Conservation (phyloP, 2,329 filamentous ascomycete genomes). For the Aspergillus quadrilineatus region DNA sequence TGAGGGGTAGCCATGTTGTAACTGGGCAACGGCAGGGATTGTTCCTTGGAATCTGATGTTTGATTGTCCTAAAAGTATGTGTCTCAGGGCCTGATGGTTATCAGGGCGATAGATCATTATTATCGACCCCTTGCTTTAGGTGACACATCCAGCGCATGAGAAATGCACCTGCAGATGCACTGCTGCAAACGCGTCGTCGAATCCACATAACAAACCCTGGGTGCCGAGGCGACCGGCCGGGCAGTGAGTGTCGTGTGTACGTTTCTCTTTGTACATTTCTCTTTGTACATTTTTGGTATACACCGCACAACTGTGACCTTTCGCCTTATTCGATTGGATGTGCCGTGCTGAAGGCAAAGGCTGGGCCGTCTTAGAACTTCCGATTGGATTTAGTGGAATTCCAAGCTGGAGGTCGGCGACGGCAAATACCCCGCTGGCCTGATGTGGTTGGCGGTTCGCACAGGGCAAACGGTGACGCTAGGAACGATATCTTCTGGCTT, state of each 20-base stretch:
- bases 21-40: slow-evolving; percentile 11
- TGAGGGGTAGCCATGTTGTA: slow-evolving; percentile 5
- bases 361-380: background rate
- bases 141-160: background rate
- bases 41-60: slow-evolving; percentile 7
- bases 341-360: background rate
- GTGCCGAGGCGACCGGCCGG: background rate
- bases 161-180: slow-evolving; percentile 3
- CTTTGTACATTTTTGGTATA: slow-evolving; percentile 3
- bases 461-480: slow-evolving; percentile 23
- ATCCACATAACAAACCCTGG: background rate
- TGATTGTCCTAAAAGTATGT: slow-evolving; percentile 1
- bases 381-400: slow-evolving; percentile 14
- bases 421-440: slow-evolving; percentile 10
- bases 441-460: slow-evolving; percentile 13
- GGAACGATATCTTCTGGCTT: slow-evolving; percentile 20
- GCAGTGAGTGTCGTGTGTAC: background rate
- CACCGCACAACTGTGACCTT: background rate
- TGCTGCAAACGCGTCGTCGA: background rate
- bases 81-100: background rate
- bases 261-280: slow-evolving; percentile 5
- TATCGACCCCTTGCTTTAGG: slow-evolving; percentile 6
- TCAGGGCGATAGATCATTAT: background rate
- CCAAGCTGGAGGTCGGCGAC: slow-evolving; percentile 16
- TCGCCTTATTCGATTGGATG: background rate